Evolutionary conservation across 2,329 filamentous ascomycete species (phyloP).

Genomic region (Paracoccidioides lutzii): DNA sequence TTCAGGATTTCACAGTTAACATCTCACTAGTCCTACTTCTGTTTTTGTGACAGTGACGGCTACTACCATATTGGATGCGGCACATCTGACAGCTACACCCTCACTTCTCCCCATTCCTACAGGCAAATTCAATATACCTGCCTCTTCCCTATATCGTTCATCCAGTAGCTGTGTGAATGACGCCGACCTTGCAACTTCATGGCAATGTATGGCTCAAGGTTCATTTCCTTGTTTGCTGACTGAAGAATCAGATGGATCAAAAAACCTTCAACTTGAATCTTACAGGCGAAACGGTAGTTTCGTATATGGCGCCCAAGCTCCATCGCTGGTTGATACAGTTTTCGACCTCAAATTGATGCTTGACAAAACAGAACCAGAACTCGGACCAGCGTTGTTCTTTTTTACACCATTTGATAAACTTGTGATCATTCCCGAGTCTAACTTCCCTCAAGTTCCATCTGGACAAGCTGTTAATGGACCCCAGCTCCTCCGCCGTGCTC

Average conservation of each 20-base stretch:
- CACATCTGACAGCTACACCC: slow-evolving; percentile 36
- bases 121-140: slow-evolving; percentile 37
- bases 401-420: slow-evolving; percentile 51
- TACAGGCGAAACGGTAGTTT: slow-evolving; percentile 30
- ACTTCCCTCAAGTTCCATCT: slow-evolving; percentile 14
- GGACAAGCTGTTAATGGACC: slow-evolving; percentile 10
- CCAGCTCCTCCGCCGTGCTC: slow-evolving; percentile 12
- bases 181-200: slow-evolving; percentile 34
- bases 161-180: slow-evolving; percentile 39
- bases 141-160: slow-evolving; percentile 33
- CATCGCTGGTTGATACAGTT: slow-evolving; percentile 31
- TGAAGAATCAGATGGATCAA: slow-evolving; percentile 14
- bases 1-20: slow-evolving; percentile 10
- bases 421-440: slow-evolving; percentile 39
- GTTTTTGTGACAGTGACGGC: slow-evolving; percentile 37
- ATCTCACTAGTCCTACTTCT: slow-evolving; percentile 13
- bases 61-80: slow-evolving; percentile 38
- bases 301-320: slow-evolving; percentile 51
- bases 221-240: slow-evolving; percentile 10
- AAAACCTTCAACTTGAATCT: slow-evolving; percentile 28
- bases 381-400: slow-evolving; percentile 54
- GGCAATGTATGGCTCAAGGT: slow-evolving; percentile 37
- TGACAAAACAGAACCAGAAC: slow-evolving; percentile 43
- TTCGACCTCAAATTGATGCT: slow-evolving; percentile 42
- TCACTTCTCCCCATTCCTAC: slow-evolving; percentile 36